Conservation (phyloP, 768 basidiomycete genomes). For the Lactarius trivialis region DNA sequence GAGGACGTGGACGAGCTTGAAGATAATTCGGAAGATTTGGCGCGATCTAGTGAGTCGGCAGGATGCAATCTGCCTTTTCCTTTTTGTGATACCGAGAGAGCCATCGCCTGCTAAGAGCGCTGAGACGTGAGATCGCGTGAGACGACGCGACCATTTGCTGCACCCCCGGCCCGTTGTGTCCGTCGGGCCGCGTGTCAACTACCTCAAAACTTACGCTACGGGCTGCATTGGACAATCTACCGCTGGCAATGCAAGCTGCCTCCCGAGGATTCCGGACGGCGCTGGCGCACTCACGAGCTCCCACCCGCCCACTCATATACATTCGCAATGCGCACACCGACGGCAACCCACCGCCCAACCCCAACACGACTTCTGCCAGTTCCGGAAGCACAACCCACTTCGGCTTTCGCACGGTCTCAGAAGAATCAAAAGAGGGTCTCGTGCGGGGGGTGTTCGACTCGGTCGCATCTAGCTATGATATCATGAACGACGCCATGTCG, state of each 20-base stretch:
- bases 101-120: constrained; percentile 2
- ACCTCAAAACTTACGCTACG: neutral
- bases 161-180: neutral
- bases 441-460: constrained; percentile 94
- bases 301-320: constrained; percentile 6
- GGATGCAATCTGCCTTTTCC: constrained; percentile 39
- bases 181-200: neutral
- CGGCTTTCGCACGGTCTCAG: constrained; percentile 85
- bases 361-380: constrained; percentile 9
- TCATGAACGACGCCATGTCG: constrained; percentile 99
- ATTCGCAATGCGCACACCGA: constrained; percentile 16
- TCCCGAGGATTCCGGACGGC: constrained; percentile 9
- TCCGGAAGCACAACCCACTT: constrained; percentile 68
- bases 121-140: too few relatives aligned
- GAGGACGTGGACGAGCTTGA: constrained; percentile 20
- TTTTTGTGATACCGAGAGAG: constrained; percentile 29
- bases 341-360: neutral
- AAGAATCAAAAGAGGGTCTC: constrained; percentile 79
- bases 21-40: constrained; percentile 7
- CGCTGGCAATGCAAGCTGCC: constrained; percentile 15
- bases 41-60: neutral
- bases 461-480: constrained; percentile 90
- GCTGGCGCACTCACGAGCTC: neutral
- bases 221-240: neutral
- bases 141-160: neutral